Conservation (phyloP, 768 basidiomycete species). For the Collybiopsis confluens region DNA sequence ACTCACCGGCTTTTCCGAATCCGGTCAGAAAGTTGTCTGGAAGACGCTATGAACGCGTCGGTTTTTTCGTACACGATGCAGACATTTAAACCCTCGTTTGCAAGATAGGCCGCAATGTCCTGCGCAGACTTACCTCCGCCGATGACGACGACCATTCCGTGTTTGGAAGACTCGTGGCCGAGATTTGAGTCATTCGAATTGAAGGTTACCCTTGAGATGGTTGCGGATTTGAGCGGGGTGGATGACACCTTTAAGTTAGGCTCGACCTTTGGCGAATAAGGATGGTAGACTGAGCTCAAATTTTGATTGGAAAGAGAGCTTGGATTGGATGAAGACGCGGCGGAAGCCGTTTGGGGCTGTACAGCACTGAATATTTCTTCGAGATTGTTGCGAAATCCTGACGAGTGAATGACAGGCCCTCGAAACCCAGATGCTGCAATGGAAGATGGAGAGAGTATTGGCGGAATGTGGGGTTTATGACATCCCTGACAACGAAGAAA, state of each 20-base stretch:
- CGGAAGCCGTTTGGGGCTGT: too few relatives aligned
- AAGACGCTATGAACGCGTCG: conserved; percentile 47
- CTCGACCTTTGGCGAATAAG: background rate
- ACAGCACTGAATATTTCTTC: conserved; percentile 35
- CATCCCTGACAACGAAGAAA: conserved; percentile 42
- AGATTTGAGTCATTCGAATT: too few relatives aligned
- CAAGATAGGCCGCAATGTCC: conserved; percentile 50
- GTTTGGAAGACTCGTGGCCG: too few relatives aligned
- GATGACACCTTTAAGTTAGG: too few relatives aligned
- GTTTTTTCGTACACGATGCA: conserved; percentile 46
- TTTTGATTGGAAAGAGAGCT: too few relatives aligned
- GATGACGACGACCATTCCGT: conserved; percentile 40
- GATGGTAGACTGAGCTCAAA: too few relatives aligned
- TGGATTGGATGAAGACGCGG: too few relatives aligned
- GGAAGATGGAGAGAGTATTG: conserved; percentile 28
- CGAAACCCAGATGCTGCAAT: conserved; percentile 35
- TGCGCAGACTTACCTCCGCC: conserved; percentile 69
- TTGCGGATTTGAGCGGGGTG: background rate
- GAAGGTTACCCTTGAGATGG: background rate
- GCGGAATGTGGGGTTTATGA: conserved; percentile 46
- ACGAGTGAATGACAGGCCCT: conserved; percentile 50
- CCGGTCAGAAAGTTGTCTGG: conserved; percentile 45
- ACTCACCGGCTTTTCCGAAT: conserved; percentile 57
- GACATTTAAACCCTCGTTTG: conserved; percentile 45
- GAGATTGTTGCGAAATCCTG: conserved; percentile 37